Evolutionary conservation across 148 eudicot species (phyloP).

Genomic region (Rhododendron kiyosumense): DNA sequence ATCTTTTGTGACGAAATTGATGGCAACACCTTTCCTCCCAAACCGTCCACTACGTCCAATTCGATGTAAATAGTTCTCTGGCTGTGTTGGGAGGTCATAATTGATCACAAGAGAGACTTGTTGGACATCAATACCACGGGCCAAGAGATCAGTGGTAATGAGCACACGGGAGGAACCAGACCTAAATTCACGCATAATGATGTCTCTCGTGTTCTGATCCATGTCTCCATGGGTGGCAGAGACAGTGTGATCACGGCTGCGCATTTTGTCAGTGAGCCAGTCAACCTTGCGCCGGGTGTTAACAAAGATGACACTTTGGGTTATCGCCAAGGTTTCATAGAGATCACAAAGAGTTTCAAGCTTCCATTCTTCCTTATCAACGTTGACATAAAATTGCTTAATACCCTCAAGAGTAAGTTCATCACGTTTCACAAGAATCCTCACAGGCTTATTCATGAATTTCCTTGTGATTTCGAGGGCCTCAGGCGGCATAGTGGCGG

Average conservation of each 20-base stretch:
- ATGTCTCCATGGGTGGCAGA: slow-evolving; percentile 82
- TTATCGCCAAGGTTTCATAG: slow-evolving; percentile 70
- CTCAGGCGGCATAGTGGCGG: slow-evolving; percentile 84
- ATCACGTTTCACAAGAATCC: slow-evolving; percentile 77
- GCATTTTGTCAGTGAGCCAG: slow-evolving; percentile 79
- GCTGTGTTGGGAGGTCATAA: slow-evolving; percentile 71
- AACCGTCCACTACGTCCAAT: slow-evolving; percentile 78
- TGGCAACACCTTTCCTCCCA: slow-evolving; percentile 83
- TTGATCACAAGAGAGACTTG: slow-evolving; percentile 76
- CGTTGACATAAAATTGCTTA: slow-evolving; percentile 68
- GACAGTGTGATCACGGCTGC: slow-evolving; percentile 74
- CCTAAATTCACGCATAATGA: slow-evolving; percentile 70
- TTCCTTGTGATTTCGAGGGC: slow-evolving; percentile 75
- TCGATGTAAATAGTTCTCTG: slow-evolving; percentile 73
- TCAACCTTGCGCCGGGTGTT: slow-evolving; percentile 80
- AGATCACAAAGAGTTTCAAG: slow-evolving; percentile 75
- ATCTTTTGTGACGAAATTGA: slow-evolving; percentile 61
- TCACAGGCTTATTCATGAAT: slow-evolving; percentile 75
- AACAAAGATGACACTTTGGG: slow-evolving; percentile 72
- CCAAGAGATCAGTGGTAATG: slow-evolving; percentile 68
- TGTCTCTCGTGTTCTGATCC: slow-evolving; percentile 74
- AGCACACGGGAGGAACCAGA: slow-evolving; percentile 79
- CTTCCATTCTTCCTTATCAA: slow-evolving; percentile 83
- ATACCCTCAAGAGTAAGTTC: slow-evolving; percentile 85
- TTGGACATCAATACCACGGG: slow-evolving; percentile 84